Conservation (phyloP, 2,329 filamentous ascomycete genomes). For the Arthrobotrys musiformis region DNA sequence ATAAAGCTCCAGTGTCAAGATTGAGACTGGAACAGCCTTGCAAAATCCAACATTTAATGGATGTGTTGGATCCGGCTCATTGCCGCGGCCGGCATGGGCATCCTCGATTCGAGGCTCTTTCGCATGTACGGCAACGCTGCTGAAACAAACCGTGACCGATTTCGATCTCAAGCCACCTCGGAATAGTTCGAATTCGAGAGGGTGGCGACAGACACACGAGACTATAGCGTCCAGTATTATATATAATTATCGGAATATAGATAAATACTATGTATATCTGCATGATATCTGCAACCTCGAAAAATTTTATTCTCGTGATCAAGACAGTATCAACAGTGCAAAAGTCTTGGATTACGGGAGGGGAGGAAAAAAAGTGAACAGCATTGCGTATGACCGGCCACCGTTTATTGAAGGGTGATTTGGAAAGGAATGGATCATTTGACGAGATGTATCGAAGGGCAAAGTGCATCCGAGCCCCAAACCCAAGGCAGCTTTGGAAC, state of each 20-base stretch:
- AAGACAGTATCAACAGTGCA: background rate
- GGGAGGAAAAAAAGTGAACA: background rate
- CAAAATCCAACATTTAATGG: background rate
- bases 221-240: background rate
- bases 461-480: slow-evolving; percentile 13
- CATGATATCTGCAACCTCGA: background rate
- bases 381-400: background rate
- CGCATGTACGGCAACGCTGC: background rate
- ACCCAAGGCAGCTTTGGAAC: background rate
- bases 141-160: background rate
- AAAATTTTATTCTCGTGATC: too few species aligned
- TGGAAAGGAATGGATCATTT: slow-evolving; percentile 5
- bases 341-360: background rate
- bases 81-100: too few species aligned
- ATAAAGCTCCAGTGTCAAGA: too few species aligned
- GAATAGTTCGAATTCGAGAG: background rate
- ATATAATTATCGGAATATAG: too few species aligned
- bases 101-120: background rate
- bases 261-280: too few species aligned
- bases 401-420: background rate
- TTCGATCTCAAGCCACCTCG: background rate
- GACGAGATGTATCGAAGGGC: background rate
- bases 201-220: slow-evolving; percentile 1
- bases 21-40: background rate
- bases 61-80: background rate